phyloP scores from a whole-genome alignment of 1,139 yeast genomes.

The Yamadazyma atlantica region DNA sequence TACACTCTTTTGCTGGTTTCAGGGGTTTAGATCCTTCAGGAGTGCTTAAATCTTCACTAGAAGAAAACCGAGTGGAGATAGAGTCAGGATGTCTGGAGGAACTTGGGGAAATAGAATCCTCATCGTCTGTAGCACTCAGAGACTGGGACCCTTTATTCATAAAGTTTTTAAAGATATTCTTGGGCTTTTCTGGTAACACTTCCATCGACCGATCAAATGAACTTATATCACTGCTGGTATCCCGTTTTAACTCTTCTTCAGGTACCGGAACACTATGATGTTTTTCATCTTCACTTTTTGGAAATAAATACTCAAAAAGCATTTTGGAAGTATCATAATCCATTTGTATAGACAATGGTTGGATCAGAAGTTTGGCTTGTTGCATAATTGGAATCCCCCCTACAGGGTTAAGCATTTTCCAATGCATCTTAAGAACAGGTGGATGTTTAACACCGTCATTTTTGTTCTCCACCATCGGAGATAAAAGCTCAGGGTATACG shows the following conservation, averaged over 20 bases:
- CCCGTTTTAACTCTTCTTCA: no score
- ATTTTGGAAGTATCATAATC: conserved; percentile 68
- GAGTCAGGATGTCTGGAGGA: conserved; percentile 7
- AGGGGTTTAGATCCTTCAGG: neutral
- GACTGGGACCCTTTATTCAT: conserved; percentile 4
- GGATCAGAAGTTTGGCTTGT: conserved; percentile 49
- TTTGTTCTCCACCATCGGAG: conserved; percentile 42
- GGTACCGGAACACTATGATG: no score
- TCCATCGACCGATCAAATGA: conserved; percentile 6
- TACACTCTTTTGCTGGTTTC: conserved; percentile 3
- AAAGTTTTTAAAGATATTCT: conserved; percentile 14
- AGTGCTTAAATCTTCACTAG: conserved; percentile 11
- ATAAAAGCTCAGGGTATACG: conserved; percentile 67
- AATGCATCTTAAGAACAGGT: conserved; percentile 45
- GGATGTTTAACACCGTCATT: conserved; percentile 19
- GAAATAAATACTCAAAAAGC: conserved; percentile 66
- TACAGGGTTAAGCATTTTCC: conserved; percentile 78
- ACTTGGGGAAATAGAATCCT: conserved; percentile 9
- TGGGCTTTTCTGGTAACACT: conserved; percentile 10
- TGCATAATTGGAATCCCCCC: conserved; percentile 77
- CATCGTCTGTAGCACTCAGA: conserved; percentile 9
- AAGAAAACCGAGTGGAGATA: conserved; percentile 12
- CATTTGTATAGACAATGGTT: conserved; percentile 71
- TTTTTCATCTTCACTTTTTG: conserved; percentile 31
- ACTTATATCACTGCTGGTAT: conserved; percentile 8